Evolutionary conservation across 306 rosid species (phyloP).

Genomic region (Glycyrrhiza uralensis): DNA sequence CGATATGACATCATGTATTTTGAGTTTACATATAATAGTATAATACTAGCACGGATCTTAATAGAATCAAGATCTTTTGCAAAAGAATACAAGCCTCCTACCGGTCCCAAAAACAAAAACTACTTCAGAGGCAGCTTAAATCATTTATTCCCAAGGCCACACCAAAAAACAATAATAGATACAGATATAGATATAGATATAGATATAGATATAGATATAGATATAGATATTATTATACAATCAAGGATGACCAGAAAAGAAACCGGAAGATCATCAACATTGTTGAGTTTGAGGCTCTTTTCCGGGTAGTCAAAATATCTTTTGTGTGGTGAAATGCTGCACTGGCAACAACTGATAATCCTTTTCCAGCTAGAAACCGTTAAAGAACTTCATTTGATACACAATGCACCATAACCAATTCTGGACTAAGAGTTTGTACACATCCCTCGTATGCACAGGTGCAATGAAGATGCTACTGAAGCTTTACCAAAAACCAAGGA

Average conservation of each 20-base stretch:
- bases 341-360: not conserved
- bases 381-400: not conserved
- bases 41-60: no score
- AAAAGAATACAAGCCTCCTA: no score
- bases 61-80: no score
- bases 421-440: constrained; percentile 22
- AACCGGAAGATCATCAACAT: not conserved
- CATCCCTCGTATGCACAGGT: constrained; percentile 1
- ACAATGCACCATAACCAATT: constrained; percentile 5
- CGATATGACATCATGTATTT: no score
- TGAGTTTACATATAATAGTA: no score
- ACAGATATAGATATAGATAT: no score
- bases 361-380: not conserved
- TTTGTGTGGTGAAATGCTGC: not conserved
- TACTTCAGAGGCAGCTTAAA: no score
- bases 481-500: constrained; percentile 21
- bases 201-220: no score
- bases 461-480: constrained; percentile 23
- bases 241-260: not conserved
- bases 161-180: no score
- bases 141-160: no score
- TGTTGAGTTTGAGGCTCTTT: not conserved
- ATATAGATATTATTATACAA: no score
- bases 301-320: not conserved
- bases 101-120: no score